Base-by-base conservation (phyloP, 176 grass and related monocot genomes). In the Thalia dealbata region DNA sequence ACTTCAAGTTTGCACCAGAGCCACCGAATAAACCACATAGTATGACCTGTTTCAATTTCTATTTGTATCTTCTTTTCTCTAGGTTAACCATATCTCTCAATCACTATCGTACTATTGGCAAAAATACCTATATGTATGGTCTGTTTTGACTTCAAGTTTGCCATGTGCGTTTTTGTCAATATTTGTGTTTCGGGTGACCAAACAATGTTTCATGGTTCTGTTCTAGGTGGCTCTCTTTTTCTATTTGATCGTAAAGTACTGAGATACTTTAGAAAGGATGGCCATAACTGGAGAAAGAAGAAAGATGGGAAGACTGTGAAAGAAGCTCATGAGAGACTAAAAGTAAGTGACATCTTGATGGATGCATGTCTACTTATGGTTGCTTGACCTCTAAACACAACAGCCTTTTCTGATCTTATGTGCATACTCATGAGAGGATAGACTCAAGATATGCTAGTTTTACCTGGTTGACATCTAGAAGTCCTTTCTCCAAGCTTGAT, bases 261-360 rank as follows among this genome's bases (percentile, higher is more conserved):
- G 67, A 82, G 95, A 55, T 93, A 99, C 77, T 99, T 99, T 67
- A 86, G 95, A 67, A 99, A 99, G 76, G 95, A 99, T 81, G 90
- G 90, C 19, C 90, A 93, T 83, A 84, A 88, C 51, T 99, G 95
- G 95, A 99, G 85, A 78, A 99, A 99, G 86, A 99, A 93, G 85
- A 99, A 91, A 63, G 95, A 93, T 88, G 95, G 95, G 22, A 99
- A 88, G 74, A 88, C 90, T 72, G 90, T 99, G 70, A 90, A 91
- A 85, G 95, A 99, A 93, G 95, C 95, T 73, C 95, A 93, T 86
- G 95, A 99, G 78, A 99, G 90, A 71, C 72, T 99, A 52, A 99
- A 99, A 89, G 95, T 91, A 67, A 79, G 59, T 54, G 19, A 43
- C 45, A 10, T 69, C 32, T 10, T 1, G 21, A 44, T 44, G 43